Evolutionary conservation across 176 grass and related monocot genomes (phyloP), one percentile per base, ranked within the genome.

Genomic region (Elymus sibiricus): DNA sequence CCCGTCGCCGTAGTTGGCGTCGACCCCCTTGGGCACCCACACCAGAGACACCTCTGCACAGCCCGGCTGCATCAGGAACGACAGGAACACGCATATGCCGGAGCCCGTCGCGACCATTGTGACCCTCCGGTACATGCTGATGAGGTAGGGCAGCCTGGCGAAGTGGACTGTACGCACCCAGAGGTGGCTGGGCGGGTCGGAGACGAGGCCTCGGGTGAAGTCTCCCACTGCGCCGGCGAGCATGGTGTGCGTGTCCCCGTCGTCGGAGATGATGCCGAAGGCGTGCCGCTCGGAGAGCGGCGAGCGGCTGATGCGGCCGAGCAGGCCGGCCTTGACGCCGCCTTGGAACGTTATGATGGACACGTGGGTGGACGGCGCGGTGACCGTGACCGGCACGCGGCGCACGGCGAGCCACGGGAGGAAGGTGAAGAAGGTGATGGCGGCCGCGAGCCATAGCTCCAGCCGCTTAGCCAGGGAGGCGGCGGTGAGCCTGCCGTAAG

Each of bases 231-330:
- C 90, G 4, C 93, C 93, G 42, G 93, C 86, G 10, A 95, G 90
- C 88, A 95, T 93, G 22, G 89, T 58, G 64, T 95, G 88, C 9
- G 60, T 70, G 4, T 79, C 76, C 13, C 40, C 8, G 19, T 70
- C 64, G 40, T 89, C 90, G 16, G 93, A 95, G 77, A 92, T 89
- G 88, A 95, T 95, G 12, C 93, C 90, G 49, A 95, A 95, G 7
- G 90, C 88, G 88, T 93, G 93, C 93, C 93, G 91, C 53, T 95
- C 93, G 11, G 93, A 95, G 22, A 95, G 82, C 6, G 93, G 90
- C 0, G 88, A 95, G 4, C 93, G 83, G 77, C 93, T 95, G 63
- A 95, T 95, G 74, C 90, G 85, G 22, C 88, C 93, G 1, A 95
- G 90, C 9, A 95, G 69, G 9, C 93, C 88, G 35, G 76, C 88